Evolutionary conservation across 176 grass and related monocot genomes (phyloP).

Genomic region (Triticum monococcum): DNA sequence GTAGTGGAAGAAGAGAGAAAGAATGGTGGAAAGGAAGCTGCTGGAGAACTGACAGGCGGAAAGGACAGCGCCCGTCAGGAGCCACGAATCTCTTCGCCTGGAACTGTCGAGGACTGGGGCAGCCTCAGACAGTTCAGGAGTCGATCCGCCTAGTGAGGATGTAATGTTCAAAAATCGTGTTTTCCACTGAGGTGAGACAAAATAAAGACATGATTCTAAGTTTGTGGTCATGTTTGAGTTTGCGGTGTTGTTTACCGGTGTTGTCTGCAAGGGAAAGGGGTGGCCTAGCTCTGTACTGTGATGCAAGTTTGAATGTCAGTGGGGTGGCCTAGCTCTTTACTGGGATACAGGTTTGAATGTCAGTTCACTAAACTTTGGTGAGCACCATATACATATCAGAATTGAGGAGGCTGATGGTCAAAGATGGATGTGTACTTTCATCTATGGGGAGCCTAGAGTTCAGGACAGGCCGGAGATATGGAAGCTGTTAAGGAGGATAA

Average conservation of each 20-base stretch:
- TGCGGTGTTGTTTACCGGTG: neutral
- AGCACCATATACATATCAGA: neutral
- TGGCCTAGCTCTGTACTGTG: neutral
- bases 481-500: neutral
- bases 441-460: neutral
- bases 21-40: no score
- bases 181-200: no score
- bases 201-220: no score
- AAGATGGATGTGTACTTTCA: neutral
- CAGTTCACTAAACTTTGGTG: neutral
- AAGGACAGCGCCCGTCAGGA: no score
- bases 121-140: no score
- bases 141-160: no score
- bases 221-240: neutral
- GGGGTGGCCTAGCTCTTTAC: neutral
- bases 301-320: neutral
- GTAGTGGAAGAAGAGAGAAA: no score
- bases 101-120: no score
- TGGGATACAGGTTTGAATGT: neutral
- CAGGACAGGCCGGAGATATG: neutral
- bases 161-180: no score
- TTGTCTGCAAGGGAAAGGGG: neutral
- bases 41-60: no score
- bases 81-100: no score
- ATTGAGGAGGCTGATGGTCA: no score